Percentiles rank a stretch among this genome's conserved stretches.
phyloP scores from a whole-genome alignment of 768 basidiomycete genomes.

The Terana coerulea region DNA sequence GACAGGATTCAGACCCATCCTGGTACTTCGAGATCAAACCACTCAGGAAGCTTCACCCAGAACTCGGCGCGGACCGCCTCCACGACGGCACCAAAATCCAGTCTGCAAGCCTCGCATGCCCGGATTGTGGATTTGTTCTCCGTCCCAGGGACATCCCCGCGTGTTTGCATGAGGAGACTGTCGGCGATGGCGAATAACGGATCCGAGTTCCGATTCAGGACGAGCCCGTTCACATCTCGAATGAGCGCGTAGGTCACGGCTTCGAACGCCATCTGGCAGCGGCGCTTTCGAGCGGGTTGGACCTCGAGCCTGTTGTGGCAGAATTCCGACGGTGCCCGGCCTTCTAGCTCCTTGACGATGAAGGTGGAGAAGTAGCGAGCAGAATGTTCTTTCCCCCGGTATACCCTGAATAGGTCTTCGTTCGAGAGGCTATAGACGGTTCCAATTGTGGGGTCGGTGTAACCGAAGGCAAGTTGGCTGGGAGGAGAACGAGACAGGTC shows the following conservation, averaged over 20 bases:
- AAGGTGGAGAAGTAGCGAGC: conserved; percentile 76
- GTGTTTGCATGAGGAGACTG: conserved; percentile 61
- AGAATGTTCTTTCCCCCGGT: conserved; percentile 68
- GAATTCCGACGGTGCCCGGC: conserved; percentile 39
- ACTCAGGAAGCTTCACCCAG: conserved; percentile 59
- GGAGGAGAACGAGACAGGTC: conserved; percentile 69
- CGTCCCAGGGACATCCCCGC: conserved; percentile 40
- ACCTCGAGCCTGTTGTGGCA: conserved; percentile 50
- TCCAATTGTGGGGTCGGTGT: conserved; percentile 34
- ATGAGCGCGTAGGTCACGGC: conserved; percentile 71
- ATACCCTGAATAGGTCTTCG: conserved; percentile 53
- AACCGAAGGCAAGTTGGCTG: conserved; percentile 55
- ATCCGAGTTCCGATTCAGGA: conserved; percentile 62
- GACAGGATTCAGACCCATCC: conserved; percentile 34
- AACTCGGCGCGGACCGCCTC: conserved; percentile 58
- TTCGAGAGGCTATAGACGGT: conserved; percentile 41
- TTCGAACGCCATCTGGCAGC: conserved; percentile 71
- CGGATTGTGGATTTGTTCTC: conserved; percentile 43
- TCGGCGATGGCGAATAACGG: conserved; percentile 69
- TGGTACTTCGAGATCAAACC: conserved; percentile 57
- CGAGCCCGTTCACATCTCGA: conserved; percentile 66
- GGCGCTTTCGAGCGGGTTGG: conserved; percentile 41
- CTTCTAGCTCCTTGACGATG: conserved; percentile 70
- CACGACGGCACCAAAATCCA: conserved; percentile 59
- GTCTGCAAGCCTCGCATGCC: conserved; percentile 61